Conservation (phyloP, 2,329 filamentous ascomycete species). For the Juglanconis juglandina region DNA sequence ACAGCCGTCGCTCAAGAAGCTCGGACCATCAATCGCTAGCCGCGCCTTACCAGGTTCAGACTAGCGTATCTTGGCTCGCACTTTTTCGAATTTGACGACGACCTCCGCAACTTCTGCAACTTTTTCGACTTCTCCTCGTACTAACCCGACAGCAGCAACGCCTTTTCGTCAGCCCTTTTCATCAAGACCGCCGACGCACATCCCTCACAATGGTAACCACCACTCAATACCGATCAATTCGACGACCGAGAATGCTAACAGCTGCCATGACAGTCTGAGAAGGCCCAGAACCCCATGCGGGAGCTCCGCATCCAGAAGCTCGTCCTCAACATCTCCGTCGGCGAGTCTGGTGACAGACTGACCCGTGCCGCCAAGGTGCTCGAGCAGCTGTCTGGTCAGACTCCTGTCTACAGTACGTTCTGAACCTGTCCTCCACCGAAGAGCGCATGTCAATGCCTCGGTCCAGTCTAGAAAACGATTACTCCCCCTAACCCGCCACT, state of each 20-base stretch:
- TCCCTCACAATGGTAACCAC: conserved; percentile 36
- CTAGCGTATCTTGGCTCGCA: conserved; percentile 19
- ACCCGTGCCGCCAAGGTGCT: conserved; percentile 99
- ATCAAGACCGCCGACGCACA: conserved; percentile 18
- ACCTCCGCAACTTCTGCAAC: conserved; percentile 3
- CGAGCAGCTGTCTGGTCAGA: conserved; percentile 99
- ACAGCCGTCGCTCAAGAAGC: not conserved
- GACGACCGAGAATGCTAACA: conserved; percentile 25
- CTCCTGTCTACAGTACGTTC: conserved; percentile 92
- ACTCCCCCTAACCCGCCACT: not conserved
- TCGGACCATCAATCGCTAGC: conserved; percentile 21
- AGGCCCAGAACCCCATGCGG: conserved; percentile 97
- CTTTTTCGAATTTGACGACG: conserved; percentile 10
- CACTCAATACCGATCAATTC: not conserved
- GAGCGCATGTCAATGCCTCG: not conserved
- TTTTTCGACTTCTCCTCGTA: conserved; percentile 1
- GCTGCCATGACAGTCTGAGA: conserved; percentile 61
- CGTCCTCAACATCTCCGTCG: conserved; percentile 98
- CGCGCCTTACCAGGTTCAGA: conserved; percentile 18
- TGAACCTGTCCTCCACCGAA: not conserved
- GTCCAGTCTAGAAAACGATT: not conserved
- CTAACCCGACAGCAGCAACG: conserved; percentile 11
- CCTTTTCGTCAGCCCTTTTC: conserved; percentile 16
- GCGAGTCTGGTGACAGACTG: conserved; percentile 99
- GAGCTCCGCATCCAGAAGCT: conserved; percentile 99